Percentiles rank a stretch among this genome's conserved stretches.
Evolutionary conservation across 148 eudicot species (phyloP).

Genomic region (Chenopodium suecicum): DNA sequence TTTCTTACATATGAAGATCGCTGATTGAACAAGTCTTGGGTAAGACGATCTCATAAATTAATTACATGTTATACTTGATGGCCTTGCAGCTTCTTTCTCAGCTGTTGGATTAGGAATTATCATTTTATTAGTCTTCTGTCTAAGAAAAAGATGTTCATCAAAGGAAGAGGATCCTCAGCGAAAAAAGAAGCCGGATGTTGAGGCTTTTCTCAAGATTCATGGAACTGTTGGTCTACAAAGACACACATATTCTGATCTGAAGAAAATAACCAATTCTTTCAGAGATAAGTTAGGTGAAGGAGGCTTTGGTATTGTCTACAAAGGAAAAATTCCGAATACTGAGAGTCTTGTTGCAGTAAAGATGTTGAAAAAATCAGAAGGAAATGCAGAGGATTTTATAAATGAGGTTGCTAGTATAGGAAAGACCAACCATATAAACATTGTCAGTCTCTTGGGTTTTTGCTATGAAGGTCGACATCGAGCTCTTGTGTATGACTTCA

Average conservation of each 20-base stretch:
- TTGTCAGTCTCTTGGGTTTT: slow-evolving; percentile 61
- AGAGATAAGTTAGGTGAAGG: slow-evolving; percentile 74
- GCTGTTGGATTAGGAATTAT: slow-evolving; percentile 9
- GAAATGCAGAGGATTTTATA: slow-evolving; percentile 34
- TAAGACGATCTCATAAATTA: not conserved
- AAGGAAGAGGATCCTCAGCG: not conserved
- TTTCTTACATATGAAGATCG: too few species aligned
- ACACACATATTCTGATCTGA: slow-evolving; percentile 56
- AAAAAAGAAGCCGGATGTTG: slow-evolving; percentile 11
- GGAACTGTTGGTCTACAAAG: slow-evolving; percentile 40
- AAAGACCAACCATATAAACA: slow-evolving; percentile 64
- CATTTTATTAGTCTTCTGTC: not conserved
- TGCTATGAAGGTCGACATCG: slow-evolving; percentile 51
- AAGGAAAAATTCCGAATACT: slow-evolving; percentile 51
- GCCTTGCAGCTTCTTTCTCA: slow-evolving; percentile 22
- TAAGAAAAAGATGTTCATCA: slow-evolving; percentile 4
- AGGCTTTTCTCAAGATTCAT: slow-evolving; percentile 24
- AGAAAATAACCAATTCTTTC: slow-evolving; percentile 67
- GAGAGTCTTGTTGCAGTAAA: slow-evolving; percentile 74
- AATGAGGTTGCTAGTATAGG: slow-evolving; percentile 63
- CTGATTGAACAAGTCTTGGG: not conserved
- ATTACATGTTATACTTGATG: not conserved
- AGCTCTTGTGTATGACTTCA: slow-evolving; percentile 74
- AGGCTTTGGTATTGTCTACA: slow-evolving; percentile 76
- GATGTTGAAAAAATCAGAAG: slow-evolving; percentile 33